These are phyloP conservation scores for Lagerstroemia speciosa DNA, from an alignment of 345 rosid species.

Conservation along the genomic window DNA sequence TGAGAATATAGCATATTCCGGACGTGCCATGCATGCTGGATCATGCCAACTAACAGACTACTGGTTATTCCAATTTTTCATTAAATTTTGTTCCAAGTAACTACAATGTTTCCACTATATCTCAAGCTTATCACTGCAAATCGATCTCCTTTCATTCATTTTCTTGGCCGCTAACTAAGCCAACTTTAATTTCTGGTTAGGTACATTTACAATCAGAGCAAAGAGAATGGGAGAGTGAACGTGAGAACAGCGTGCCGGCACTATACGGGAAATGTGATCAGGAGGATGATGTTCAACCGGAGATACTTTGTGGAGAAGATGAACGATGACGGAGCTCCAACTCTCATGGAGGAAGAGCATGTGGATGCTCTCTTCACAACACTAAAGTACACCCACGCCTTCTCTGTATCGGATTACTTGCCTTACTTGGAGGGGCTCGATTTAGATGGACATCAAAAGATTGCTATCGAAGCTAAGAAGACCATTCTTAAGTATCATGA, in stretches of 20 bases:
- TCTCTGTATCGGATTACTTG: slow-evolving; percentile 42
- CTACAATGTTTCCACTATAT: too few relatives aligned
- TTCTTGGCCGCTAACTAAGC: background rate
- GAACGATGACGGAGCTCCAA: slow-evolving; percentile 30
- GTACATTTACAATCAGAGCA: slow-evolving; percentile 21
- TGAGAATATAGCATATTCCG: too few relatives aligned
- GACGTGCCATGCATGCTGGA: too few relatives aligned
- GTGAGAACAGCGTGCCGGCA: slow-evolving; percentile 5
- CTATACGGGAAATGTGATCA: slow-evolving; percentile 15
- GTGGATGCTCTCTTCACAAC: slow-evolving; percentile 30
- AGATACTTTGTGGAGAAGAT: slow-evolving; percentile 18
- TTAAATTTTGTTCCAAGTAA: too few relatives aligned
- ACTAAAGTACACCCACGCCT: slow-evolving; percentile 25
- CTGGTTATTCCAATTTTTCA: too few relatives aligned
- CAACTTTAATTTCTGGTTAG: background rate
- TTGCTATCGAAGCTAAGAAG: slow-evolving; percentile 14
- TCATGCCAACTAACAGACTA: too few relatives aligned
- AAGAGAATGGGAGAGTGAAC: slow-evolving; percentile 3
- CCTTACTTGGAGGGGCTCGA: slow-evolving; percentile 36
- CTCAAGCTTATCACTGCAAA: too few relatives aligned
- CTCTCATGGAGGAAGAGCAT: slow-evolving; percentile 37
- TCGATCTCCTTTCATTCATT: background rate
- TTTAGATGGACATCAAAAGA: slow-evolving; percentile 45
- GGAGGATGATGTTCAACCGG: slow-evolving; percentile 22
- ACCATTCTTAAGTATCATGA: slow-evolving; percentile 35